Evolutionary conservation across 257 asterid genomes (phyloP), one percentile per base, ranked within the genome.

Genomic region (Knoxia roxburghii): DNA sequence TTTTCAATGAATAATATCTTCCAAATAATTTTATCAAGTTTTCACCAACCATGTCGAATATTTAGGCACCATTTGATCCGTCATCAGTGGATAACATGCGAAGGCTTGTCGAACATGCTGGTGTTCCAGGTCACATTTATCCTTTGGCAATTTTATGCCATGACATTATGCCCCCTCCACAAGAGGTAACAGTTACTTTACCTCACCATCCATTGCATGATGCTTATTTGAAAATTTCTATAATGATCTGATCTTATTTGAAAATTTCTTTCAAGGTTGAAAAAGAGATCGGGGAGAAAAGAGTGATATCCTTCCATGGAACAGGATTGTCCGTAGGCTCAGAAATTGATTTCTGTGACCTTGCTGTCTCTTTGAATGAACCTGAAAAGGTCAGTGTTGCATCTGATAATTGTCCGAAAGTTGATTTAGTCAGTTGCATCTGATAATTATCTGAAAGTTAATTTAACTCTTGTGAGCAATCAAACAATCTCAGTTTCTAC

Each of bases 231-330:
- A 13, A 64, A 27, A 35, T 39, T 14, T 37, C 75, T 67, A 35
- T 68, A 52, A 35, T 33, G 33, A 20, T 53, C 56, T 73, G 54
- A 24, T 63, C 53, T 69, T 26, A 70, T 64, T 63, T 13, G 12
- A 14, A 65, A n/a, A 30, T 61, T 4, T 65, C 24, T 75, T 41
- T 15, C 64, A 69, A 91, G 98, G 91, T 91, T 72, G 95, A 91
- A 83, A 91, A 89, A 85, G 93, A 91, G 48, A 84, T 91, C 57
- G 96, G 98, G 32, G 98, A 91, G 87, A 84, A 82, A 79, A 79
- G 98, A 80, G 60, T 79, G 60, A 81, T 91, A 68, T 85, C 89
- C 60, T 91, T 82, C 76, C 96, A 91, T 76, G 98, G 98, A 40
- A 75, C 74, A 73, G 98, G 98, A 79, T 33, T 91, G 74, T 91